Evolutionary conservation across 805 yeast genomes (phyloP).

Genomic region (Soucietia sequanensis): DNA sequence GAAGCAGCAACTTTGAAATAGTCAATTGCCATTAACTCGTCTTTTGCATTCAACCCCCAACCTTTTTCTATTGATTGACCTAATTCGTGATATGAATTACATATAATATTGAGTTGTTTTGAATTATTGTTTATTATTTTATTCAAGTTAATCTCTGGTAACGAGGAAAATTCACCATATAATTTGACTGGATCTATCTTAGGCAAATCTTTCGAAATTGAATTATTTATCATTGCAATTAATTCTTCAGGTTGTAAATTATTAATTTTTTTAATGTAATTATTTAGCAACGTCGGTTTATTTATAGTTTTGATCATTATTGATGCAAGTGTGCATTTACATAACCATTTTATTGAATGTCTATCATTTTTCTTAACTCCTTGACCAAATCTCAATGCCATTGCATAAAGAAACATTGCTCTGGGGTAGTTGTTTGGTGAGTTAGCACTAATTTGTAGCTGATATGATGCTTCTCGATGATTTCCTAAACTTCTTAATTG

Average conservation of each 20-base stretch:
- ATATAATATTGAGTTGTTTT: conserved; percentile 42
- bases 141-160: conserved; percentile 21
- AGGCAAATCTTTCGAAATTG: conserved; percentile 13
- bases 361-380: conserved; percentile 59
- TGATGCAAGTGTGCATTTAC: conserved; percentile 37
- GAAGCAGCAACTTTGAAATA: conserved; percentile 64
- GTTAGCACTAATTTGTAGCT: conserved; percentile 61
- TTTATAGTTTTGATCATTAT: too few relatives aligned
- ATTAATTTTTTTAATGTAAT: conserved; percentile 23
- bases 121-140: conserved; percentile 33
- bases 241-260: conserved; percentile 28
- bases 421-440: conserved; percentile 51
- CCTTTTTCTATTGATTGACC: conserved; percentile 59
- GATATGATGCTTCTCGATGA: conserved; percentile 66
- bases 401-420: conserved; percentile 69
- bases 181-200: conserved; percentile 25
- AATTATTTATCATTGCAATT: conserved; percentile 20
- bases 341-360: conserved; percentile 60
- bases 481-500: conserved; percentile 56
- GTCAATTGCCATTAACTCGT: conserved; percentile 56
- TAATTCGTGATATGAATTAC: conserved; percentile 52
- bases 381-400: conserved; percentile 65
- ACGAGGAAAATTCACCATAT: conserved; percentile 19
- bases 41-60: conserved; percentile 49
- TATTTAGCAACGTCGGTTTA: too few relatives aligned